phyloP scores from a whole-genome alignment of 805 yeast species.

The Yarrowia deformans region DNA sequence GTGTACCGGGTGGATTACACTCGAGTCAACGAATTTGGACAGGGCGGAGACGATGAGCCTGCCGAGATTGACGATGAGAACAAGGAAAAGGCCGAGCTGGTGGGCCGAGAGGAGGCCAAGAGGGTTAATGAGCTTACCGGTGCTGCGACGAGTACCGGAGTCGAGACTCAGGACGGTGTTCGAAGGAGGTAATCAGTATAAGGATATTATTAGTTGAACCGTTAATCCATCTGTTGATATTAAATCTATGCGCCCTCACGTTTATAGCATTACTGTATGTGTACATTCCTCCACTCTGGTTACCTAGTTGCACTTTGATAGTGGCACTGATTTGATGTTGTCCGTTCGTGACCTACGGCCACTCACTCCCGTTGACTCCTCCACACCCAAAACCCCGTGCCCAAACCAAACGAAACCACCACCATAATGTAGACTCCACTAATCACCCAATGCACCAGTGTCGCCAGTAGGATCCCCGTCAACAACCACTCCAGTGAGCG shows the following conservation, averaged over 20 bases:
- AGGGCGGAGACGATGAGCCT: constrained; percentile 44
- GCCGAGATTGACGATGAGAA: constrained; percentile 36
- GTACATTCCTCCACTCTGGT: too few species aligned
- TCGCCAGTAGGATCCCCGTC: constrained; percentile 13
- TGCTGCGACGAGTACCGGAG: neutral
- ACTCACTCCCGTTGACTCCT: neutral
- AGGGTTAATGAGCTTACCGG: constrained; percentile 14
- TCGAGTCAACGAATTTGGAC: constrained; percentile 54
- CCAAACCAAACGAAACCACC: neutral
- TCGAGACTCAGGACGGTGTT: constrained; percentile 18
- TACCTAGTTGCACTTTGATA: too few species aligned
- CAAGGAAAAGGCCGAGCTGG: constrained; percentile 16
- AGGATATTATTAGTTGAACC: too few species aligned
- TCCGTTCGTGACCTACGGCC: too few species aligned
- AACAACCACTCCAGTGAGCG: constrained; percentile 25
- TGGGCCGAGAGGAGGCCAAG: constrained; percentile 25
- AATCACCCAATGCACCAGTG: constrained; percentile 11
- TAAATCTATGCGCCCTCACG: too few species aligned
- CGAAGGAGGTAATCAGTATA: neutral
- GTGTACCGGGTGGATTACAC: constrained; percentile 53
- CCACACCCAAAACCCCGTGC: constrained; percentile 15
- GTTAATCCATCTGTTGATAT: too few species aligned
- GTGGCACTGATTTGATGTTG: too few species aligned
- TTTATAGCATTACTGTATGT: too few species aligned
- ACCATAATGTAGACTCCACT: neutral